Evolutionary conservation across 1,284 basidiomycete genomes (phyloP).

Genomic region (Cryptococcus sp.): DNA sequence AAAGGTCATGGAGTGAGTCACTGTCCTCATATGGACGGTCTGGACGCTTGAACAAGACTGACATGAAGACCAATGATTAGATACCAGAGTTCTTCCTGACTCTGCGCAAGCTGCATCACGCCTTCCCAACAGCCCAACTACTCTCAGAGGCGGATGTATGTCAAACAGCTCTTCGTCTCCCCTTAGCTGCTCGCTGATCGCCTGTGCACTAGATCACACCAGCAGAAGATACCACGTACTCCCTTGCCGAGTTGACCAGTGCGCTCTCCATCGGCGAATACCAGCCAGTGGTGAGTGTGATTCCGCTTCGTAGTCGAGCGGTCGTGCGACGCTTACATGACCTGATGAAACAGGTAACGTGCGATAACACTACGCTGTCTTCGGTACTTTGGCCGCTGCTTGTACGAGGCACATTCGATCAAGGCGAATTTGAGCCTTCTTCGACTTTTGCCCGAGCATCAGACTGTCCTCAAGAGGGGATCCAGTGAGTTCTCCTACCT

Average conservation of each 20-base stretch:
- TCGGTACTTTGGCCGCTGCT: constrained; percentile 45
- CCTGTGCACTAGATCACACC: constrained; percentile 44
- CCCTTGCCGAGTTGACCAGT: constrained; percentile 33
- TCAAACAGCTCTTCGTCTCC: background rate
- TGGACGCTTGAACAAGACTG: background rate
- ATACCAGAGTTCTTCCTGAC: constrained; percentile 49
- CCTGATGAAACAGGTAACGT: constrained; percentile 31
- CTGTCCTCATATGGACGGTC: background rate
- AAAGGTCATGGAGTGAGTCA: constrained; percentile 30
- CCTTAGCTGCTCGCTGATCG: background rate
- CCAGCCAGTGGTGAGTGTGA: constrained; percentile 35
- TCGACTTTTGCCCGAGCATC: constrained; percentile 9
- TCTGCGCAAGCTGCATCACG: constrained; percentile 37
- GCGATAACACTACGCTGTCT: constrained; percentile 40
- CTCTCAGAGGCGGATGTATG: constrained; percentile 46
- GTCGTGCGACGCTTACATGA: background rate
- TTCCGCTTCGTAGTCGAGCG: background rate
- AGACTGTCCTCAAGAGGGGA: constrained; percentile 49
- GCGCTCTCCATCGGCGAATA: constrained; percentile 32
- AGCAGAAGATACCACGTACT: constrained; percentile 48
- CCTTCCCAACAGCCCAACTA: constrained; percentile 29
- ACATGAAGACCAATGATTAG: constrained; percentile 16
- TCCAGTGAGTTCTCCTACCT: constrained; percentile 33
- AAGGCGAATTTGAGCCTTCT: constrained; percentile 35
- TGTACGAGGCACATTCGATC: constrained; percentile 39